Evolutionary conservation across 169 alveolate species (phyloP), one percentile per base, ranked within the genome.

Genomic region (Plasmodium coatneyi): DNA sequence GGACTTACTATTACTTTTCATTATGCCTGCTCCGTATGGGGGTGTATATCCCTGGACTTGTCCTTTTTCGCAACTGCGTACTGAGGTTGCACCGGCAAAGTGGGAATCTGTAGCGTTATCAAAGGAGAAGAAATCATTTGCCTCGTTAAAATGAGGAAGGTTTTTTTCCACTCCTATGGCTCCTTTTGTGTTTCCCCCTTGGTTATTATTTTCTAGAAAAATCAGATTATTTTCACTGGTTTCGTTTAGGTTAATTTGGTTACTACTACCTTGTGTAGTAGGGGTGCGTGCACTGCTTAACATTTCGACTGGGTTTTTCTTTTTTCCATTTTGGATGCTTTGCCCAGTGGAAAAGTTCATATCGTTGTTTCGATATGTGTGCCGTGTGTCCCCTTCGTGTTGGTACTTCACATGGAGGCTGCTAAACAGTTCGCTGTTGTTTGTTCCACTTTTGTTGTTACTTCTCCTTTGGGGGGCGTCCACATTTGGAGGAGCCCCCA

Each of bases 371-470:
- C 34, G 16, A n/a, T n/a, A n/a, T 78, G 49, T 22, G 25, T 43
- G 34, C 34, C 30, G 43, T 49, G 74, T 43, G 14, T 36, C 19
- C 16, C 60, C 3, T 22, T 22, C 39, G 6, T 22, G 30, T 76
- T 46, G 32, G 14, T 30, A 39, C 39, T 82, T 87, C 36, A 71
- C 86, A 9, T 82, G 72, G 43, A 82, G 70, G n/a, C 95, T 82
- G 60, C 34, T 94, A 52, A 84, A 84, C 60, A 84, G 25, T 43
- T 43, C 30, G 41, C 4, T 79, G 49, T 19, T 12, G 12, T 41
- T 19, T 7, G 19, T 19, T 32, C 56, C 36, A 32, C 56, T 43
- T 12, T 16, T 9, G 28, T 66, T 5, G 22, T 28, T 12, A 2
- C 19, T 28, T 16, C 49, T 36, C 5, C 54, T 2, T 12, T 43